These are phyloP conservation scores for Asterella californica DNA, from an alignment of 225 moss, liverwort and hornwort genomes.

Conservation along the genomic window DNA sequence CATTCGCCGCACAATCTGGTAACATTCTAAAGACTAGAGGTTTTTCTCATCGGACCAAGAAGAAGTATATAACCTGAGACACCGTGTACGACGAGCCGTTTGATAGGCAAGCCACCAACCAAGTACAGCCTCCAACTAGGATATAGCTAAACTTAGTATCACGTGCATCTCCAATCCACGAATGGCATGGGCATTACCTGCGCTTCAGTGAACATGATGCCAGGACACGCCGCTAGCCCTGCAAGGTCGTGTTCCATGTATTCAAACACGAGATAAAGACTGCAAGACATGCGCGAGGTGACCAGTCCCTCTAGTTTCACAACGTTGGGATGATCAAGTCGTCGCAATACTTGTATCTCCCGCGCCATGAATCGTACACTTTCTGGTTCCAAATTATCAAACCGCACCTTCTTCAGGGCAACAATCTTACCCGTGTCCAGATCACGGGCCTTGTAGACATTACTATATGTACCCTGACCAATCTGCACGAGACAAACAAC, in stretches of 20 bases:
- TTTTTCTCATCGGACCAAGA: not conserved
- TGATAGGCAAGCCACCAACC: not conserved
- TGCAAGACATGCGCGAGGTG: conserved; percentile 98
- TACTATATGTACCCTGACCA: conserved; percentile 99
- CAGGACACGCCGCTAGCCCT: conserved; percentile 94
- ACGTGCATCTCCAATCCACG: not conserved
- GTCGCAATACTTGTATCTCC: conserved; percentile 94
- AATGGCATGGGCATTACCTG: conserved; percentile 50
- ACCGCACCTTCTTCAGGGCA: conserved; percentile 97
- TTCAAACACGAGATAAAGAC: conserved; percentile 97
- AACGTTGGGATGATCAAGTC: conserved; percentile 97
- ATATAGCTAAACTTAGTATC: not conserved
- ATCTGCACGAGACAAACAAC: conserved; percentile 55
- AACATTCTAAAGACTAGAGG: not conserved
- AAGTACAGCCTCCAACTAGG: not conserved
- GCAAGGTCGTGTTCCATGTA: conserved; percentile 99
- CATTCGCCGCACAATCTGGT: too few relatives aligned
- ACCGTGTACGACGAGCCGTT: not conserved
- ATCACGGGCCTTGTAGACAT: conserved; percentile 99
- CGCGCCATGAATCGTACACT: conserved; percentile 99
- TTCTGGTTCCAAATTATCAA: conserved; percentile 97
- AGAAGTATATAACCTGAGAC: not conserved
- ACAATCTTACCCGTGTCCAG: conserved; percentile 96
- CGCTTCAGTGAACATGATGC: conserved; percentile 97
- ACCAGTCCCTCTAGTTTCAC: conserved; percentile 96